phyloP scores from a whole-genome alignment of 2,329 filamentous ascomycete species.

The Uncinocarpus reesii region DNA sequence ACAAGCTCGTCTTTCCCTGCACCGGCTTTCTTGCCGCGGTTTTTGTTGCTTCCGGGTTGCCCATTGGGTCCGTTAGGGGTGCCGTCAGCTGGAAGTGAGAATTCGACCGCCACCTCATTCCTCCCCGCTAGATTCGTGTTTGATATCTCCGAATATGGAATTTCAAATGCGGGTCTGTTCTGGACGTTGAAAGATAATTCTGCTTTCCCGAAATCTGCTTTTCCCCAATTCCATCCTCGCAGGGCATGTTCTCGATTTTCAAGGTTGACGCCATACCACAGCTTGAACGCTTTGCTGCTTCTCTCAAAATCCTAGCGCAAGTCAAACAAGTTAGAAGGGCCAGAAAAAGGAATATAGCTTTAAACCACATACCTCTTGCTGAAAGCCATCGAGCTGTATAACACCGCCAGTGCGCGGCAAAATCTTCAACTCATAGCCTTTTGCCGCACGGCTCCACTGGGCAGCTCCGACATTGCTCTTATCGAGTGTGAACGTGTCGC shows the following conservation, averaged over 20 bases:
- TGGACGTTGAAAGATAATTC: slow-evolving; percentile 95
- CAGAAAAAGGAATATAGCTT: background rate
- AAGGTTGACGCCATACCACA: slow-evolving; percentile 90
- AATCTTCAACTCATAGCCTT: slow-evolving; percentile 89
- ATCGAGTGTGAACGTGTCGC: slow-evolving; percentile 89
- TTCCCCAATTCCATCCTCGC: slow-evolving; percentile 98
- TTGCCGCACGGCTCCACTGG: slow-evolving; percentile 89
- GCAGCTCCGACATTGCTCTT: slow-evolving; percentile 72
- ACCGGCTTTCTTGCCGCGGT: slow-evolving; percentile 76
- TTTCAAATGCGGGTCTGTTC: slow-evolving; percentile 90
- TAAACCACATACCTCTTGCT: slow-evolving; percentile 55
- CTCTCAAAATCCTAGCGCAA: slow-evolving; percentile 70
- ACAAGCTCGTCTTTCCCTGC: slow-evolving; percentile 87
- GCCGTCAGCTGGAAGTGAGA: slow-evolving; percentile 63
- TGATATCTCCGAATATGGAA: slow-evolving; percentile 92
- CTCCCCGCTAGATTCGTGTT: slow-evolving; percentile 97
- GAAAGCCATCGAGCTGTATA: slow-evolving; percentile 89
- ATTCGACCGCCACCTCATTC: slow-evolving; percentile 95
- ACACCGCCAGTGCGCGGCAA: slow-evolving; percentile 73
- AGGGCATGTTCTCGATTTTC: slow-evolving; percentile 90
- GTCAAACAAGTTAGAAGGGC: slow-evolving; percentile 15
- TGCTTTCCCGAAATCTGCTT: slow-evolving; percentile 89
- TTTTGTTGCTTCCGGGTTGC: slow-evolving; percentile 57
- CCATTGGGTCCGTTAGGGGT: slow-evolving; percentile 64
- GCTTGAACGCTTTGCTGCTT: slow-evolving; percentile 85